Conservation (phyloP, 805 yeast genomes). For the Cyberlindnera mississippiensis region DNA sequence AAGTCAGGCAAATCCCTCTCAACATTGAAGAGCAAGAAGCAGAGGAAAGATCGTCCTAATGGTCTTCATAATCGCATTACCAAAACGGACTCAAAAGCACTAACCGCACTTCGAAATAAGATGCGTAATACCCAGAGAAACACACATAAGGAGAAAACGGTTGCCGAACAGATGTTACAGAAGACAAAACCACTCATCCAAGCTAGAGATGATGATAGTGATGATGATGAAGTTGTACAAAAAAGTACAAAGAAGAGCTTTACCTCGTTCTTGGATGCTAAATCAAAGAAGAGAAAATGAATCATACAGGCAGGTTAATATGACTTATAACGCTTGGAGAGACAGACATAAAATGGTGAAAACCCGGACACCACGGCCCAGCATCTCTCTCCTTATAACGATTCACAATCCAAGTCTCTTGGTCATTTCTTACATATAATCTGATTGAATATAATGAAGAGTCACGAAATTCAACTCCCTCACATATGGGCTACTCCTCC, state of each 20-base stretch:
- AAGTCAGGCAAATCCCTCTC: slow-evolving; percentile 21
- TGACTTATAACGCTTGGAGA: too few relatives aligned
- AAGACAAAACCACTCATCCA: slow-evolving; percentile 1
- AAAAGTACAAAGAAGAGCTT: slow-evolving; percentile 23
- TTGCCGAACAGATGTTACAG: slow-evolving; percentile 4
- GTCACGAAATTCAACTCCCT: too few relatives aligned
- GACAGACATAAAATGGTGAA: too few relatives aligned
- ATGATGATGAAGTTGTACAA: slow-evolving; percentile 17
- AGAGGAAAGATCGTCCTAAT: slow-evolving; percentile 4
- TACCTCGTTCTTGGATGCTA: slow-evolving; percentile 20
- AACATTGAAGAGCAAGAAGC: slow-evolving; percentile 17
- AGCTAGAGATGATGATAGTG: slow-evolving; percentile 19
- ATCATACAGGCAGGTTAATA: too few relatives aligned
- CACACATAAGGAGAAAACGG: slow-evolving; percentile 3
- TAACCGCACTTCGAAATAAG: slow-evolving; percentile 24
- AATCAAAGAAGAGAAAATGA: slow-evolving; percentile 20
- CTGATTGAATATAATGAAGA: too few relatives aligned
- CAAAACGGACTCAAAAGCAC: slow-evolving; percentile 21
- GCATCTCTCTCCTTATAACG: too few relatives aligned
- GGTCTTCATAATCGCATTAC: slow-evolving; percentile 3
- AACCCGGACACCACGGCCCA: too few relatives aligned
- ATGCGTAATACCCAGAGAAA: slow-evolving; percentile 17
- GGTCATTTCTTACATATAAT: too few relatives aligned
- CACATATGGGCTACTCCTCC: too few relatives aligned
- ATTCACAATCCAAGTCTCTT: too few relatives aligned